These are phyloP conservation scores for Calonectria hongkongensis DNA, from an alignment of 2,329 filamentous ascomycete species.

Conservation along the genomic window DNA sequence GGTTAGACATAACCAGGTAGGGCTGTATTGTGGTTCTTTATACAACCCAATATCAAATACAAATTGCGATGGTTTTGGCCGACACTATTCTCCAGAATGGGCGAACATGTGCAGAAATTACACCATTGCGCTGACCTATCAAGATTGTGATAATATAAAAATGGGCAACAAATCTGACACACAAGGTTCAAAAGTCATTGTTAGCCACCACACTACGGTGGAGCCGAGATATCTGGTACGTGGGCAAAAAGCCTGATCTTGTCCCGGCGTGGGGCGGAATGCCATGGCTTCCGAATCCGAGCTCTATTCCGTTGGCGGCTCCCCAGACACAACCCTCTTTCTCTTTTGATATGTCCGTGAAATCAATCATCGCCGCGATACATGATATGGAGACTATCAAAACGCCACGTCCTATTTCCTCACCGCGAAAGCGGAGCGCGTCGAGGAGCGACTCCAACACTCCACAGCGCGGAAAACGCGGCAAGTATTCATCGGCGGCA, in stretches of 20 bases:
- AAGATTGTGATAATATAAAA: too few species aligned
- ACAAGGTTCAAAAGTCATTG: neutral
- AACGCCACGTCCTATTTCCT: neutral
- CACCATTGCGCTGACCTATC: too few species aligned
- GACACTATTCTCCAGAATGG: too few species aligned
- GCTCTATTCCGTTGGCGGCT: neutral
- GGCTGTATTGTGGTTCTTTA: too few species aligned
- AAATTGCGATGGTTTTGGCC: too few species aligned
- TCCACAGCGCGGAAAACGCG: neutral
- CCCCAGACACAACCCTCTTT: neutral
- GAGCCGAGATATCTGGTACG: neutral
- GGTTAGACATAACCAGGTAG: too few species aligned
- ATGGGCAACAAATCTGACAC: too few species aligned
- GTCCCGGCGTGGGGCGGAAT: conserved; percentile 6
- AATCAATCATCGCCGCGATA: neutral
- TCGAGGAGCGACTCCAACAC: neutral
- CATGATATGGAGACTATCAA: neutral
- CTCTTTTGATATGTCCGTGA: neutral
- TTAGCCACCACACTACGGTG: neutral
- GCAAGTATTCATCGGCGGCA: conserved; percentile 1
- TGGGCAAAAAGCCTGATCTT: neutral
- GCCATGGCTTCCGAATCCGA: neutral
- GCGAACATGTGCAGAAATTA: too few species aligned
- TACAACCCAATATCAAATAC: too few species aligned
- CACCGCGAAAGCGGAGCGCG: neutral